Evolutionary conservation across 2,329 filamentous ascomycete species (phyloP), one percentile per base, ranked within the genome.

Genomic region (Thielaviopsis populi): DNA sequence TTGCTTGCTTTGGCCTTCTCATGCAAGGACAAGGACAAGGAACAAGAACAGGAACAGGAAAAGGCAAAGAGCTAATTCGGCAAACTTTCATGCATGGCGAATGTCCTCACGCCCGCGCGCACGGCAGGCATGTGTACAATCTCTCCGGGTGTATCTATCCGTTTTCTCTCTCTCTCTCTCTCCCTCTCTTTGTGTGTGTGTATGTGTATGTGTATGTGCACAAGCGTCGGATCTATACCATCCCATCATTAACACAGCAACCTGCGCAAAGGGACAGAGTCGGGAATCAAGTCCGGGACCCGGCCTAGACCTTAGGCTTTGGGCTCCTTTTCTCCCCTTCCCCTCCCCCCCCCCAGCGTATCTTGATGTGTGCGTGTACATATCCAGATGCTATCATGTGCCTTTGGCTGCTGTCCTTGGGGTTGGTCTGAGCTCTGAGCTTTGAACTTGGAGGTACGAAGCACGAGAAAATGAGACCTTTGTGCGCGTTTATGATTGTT

Each of bases 1-100:
- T 56, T 56, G 53, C n/a, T 56, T 56, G 53, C 53, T 56, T 56
- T 30, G 53, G 27, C 53, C 53, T 30, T 56, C 27, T 33, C 33
- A 8, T 56, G 22, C 42, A 46, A 46, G 42, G 42, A 46, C n/a
- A 37, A 37, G 33, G 33, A 37, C 33, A 37, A 37, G 33, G 5
- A n/a, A n/a, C 42, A 46, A 46, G 42, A 15, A 46, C n/a, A 37
- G 10, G 33, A 8, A 37, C 33, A 37, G 10, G 33, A 4, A 37
- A 46, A 15, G 42, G n/a, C 42, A 8, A 46, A 46, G 42, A 46
- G 42, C 42, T 46, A 46, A 17, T 17, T 46, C 42, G 15, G n/a
- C 42, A 46, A 37, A 8, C 33, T 37, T 37, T 37, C 33, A 37
- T 37, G 33, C 33, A 37, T 37, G 33, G 33, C 33, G 5, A 37